Percentiles rank a stretch among this genome's conserved stretches.
Evolutionary conservation across 345 rosid species (phyloP).

Genomic region (Psidium friedrichsthalianum): DNA sequence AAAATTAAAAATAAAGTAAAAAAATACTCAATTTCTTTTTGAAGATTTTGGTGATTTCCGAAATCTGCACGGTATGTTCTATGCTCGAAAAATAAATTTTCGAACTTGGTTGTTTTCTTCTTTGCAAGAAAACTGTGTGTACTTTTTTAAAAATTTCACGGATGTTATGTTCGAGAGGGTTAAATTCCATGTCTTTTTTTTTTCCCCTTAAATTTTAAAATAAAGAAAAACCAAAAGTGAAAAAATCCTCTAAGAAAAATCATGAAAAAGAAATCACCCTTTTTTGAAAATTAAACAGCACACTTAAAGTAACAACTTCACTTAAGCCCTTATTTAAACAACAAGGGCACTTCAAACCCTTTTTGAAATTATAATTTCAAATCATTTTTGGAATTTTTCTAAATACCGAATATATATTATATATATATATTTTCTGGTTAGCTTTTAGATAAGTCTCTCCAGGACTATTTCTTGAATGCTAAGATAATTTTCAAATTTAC

Average conservation of each 20-base stretch:
- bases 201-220: accelerated
- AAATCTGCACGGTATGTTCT: background rate
- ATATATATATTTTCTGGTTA: background rate
- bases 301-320: background rate
- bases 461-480: background rate
- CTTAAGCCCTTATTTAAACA: too few relatives aligned
- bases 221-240: too few relatives aligned
- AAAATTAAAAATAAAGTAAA: background rate
- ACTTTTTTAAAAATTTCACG: background rate
- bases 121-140: background rate
- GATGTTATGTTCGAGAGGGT: background rate
- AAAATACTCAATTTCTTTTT: background rate
- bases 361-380: too few relatives aligned
- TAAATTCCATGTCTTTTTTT: background rate
- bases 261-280: accelerated
- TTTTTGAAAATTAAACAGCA: background rate
- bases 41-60: background rate
- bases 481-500: background rate
- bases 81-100: background rate
- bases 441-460: background rate
- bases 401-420: background rate
- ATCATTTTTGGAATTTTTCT: background rate
- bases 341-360: too few relatives aligned
- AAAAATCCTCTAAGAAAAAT: accelerated
- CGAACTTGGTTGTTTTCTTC: background rate